Conservation (phyloP, 805 yeast species). For the Yarrowia sp. region DNA sequence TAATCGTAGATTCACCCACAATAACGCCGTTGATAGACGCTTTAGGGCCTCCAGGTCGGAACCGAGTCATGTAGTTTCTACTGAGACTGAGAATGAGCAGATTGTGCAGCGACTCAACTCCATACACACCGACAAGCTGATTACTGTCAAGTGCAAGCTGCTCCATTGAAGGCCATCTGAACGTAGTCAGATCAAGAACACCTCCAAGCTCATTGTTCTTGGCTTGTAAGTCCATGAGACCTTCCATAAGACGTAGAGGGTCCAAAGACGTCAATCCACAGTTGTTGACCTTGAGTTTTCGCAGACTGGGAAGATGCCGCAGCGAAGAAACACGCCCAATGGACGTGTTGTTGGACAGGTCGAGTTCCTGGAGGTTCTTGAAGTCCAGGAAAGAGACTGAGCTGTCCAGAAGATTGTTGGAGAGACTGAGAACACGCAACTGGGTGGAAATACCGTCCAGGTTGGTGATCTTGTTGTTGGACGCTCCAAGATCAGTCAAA, state of each 20-base stretch:
- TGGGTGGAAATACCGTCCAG: conserved; percentile 48
- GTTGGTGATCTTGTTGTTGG: conserved; percentile 44
- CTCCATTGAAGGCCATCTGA: conserved; percentile 34
- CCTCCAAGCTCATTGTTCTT: conserved; percentile 33
- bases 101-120: conserved; percentile 34
- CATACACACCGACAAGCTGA: conserved; percentile 32
- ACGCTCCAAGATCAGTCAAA: conserved; percentile 42
- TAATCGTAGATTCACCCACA: not conserved
- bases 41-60: conserved; percentile 4
- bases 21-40: conserved; percentile 7
- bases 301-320: conserved; percentile 42
- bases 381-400: conserved; percentile 45
- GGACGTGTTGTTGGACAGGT: conserved; percentile 42
- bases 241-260: conserved; percentile 45
- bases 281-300: conserved; percentile 45
- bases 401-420: conserved; percentile 44
- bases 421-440: conserved; percentile 42
- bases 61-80: conserved; percentile 37
- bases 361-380: conserved; percentile 45
- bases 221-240: conserved; percentile 35
- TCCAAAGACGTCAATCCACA: conserved; percentile 41
- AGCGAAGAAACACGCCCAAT: conserved; percentile 42
- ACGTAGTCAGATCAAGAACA: conserved; percentile 31
- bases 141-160: conserved; percentile 35
- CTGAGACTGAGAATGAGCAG: conserved; percentile 45